Evolutionary conservation across 208 protist genomes (phyloP).

Genomic region (Blastocrithidia nonstop): DNA sequence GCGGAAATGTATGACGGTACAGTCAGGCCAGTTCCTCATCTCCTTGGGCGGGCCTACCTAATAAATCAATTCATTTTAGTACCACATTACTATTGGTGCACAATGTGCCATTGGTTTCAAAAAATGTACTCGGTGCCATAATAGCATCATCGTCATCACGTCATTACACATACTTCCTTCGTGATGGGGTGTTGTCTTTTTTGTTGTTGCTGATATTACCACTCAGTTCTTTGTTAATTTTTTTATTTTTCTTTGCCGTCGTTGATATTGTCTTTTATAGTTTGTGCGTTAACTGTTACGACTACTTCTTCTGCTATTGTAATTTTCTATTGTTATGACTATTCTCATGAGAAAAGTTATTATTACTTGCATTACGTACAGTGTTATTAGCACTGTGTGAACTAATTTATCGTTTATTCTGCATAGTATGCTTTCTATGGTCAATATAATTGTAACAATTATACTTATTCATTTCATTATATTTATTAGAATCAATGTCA

Average conservation of each 20-base stretch:
- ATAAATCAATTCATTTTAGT: slow-evolving; percentile 29
- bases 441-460: too few species aligned
- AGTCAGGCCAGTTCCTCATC: slow-evolving; percentile 38
- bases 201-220: not conserved
- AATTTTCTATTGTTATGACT: slow-evolving; percentile 5
- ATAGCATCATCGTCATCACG: slow-evolving; percentile 30
- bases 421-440: too few species aligned
- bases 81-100: slow-evolving; percentile 27
- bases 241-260: slow-evolving; percentile 1
- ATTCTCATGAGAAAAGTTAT: slow-evolving; percentile 6
- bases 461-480: too few species aligned
- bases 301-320: not conserved
- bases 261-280: not conserved
- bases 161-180: slow-evolving; percentile 12
- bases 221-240: slow-evolving; percentile 3
- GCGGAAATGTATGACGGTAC: slow-evolving; percentile 28
- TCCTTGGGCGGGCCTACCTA: slow-evolving; percentile 18
- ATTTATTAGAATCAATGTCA: too few species aligned
- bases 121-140: slow-evolving; percentile 21
- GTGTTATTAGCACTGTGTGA: not conserved
- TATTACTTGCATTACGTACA: not conserved
- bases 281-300: not conserved
- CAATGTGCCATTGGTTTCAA: slow-evolving; percentile 9
- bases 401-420: not conserved
- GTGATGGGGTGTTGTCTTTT: slow-evolving; percentile 5